Percentiles rank a stretch among this genome's conserved stretches.
Evolutionary conservation across 2,329 filamentous ascomycete species (phyloP).

Genomic region (Trichophyton simii): DNA sequence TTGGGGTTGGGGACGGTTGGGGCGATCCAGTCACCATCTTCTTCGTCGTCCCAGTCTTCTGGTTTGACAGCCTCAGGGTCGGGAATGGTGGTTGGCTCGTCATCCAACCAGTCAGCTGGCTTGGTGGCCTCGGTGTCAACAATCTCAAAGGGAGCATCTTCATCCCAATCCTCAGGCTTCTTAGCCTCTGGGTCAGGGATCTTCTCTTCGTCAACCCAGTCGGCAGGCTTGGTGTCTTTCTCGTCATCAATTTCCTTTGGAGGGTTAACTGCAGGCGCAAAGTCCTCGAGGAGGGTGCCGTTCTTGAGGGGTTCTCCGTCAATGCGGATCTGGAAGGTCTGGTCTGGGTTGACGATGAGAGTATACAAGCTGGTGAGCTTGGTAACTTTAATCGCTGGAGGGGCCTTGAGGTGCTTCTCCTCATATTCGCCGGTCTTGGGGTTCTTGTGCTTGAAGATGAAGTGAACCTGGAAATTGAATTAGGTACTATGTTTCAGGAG

Average conservation of each 20-base stretch:
- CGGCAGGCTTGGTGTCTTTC: constrained; percentile 83
- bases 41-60: constrained; percentile 98
- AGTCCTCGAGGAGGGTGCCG: constrained; percentile 87
- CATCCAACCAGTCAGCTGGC: constrained; percentile 92
- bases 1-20: constrained; percentile 91
- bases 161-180: constrained; percentile 98
- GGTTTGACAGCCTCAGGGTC: constrained; percentile 96
- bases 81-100: constrained; percentile 68
- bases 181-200: constrained; percentile 84
- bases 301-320: constrained; percentile 80
- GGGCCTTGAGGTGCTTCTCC: constrained; percentile 90
- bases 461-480: constrained; percentile 46
- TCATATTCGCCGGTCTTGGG: constrained; percentile 99
- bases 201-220: constrained; percentile 89
- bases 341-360: constrained; percentile 89
- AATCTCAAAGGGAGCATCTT: constrained; percentile 94
- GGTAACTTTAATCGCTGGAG: constrained; percentile 73
- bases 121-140: constrained; percentile 81
- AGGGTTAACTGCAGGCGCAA: constrained; percentile 86
- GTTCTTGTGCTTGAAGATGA: constrained; percentile 99
- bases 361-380: constrained; percentile 95
- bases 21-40: constrained; percentile 93
- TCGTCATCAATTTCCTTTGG: constrained; percentile 86
- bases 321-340: constrained; percentile 85
- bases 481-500: background rate